Evolutionary conservation across 176 grass and related monocot species (phyloP).

Genomic region (Themeda triandra): DNA sequence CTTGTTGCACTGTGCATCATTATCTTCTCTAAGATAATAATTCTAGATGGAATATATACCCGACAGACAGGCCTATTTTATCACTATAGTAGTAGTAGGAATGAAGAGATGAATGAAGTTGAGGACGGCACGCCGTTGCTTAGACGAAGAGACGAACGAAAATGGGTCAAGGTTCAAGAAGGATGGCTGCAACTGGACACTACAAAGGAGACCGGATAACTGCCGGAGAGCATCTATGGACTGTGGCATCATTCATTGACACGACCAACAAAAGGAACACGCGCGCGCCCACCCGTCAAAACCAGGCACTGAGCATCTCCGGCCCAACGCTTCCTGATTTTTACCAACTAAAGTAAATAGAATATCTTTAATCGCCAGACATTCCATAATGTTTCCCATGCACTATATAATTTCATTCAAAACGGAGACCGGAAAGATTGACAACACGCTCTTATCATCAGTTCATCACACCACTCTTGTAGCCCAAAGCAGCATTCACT

Average conservation of each 20-base stretch:
- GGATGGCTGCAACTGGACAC: conserved; percentile 10
- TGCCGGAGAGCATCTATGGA: not conserved
- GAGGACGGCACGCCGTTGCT: not conserved
- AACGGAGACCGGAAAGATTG: not conserved
- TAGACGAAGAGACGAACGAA: not conserved
- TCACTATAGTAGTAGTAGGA: not conserved
- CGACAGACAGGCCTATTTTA: not conserved
- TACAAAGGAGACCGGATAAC: not conserved
- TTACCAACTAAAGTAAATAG: not conserved
- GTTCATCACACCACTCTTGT: not conserved
- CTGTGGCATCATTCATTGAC: not conserved
- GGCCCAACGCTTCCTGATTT: not conserved
- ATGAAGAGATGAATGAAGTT: not conserved
- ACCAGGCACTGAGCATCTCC: not conserved
- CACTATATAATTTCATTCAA: not conserved
- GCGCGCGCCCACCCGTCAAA: not conserved
- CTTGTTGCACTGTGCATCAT: too few relatives aligned
- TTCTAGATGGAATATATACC: too few relatives aligned
- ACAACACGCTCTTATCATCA: not conserved
- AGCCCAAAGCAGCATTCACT: not conserved
- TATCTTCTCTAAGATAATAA: not conserved
- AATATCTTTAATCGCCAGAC: not conserved
- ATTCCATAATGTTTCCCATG: not conserved
- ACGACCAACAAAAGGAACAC: not conserved
- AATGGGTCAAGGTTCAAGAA: conserved; percentile 17